phyloP scores from a whole-genome alignment of 164 flowering plant species.

The grape (Vitis vinifera) region DNA sequence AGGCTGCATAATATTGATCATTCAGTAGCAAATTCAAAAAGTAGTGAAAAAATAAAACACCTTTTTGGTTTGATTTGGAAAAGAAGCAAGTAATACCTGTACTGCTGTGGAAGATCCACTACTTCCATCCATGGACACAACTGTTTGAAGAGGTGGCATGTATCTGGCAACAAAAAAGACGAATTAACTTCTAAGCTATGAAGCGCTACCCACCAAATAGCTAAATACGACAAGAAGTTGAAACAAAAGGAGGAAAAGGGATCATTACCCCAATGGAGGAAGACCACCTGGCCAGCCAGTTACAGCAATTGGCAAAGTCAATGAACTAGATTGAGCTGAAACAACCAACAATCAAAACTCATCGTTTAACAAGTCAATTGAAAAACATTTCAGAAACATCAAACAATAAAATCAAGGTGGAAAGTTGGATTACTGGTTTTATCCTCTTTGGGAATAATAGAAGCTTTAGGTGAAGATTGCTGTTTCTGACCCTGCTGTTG shows the following conservation, averaged over 20 bases:
- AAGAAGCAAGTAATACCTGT: constrained; percentile 21
- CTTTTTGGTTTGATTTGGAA: background rate
- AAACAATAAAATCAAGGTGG: background rate
- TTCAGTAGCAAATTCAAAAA: constrained; percentile 1
- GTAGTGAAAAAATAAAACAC: background rate
- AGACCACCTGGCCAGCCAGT: constrained; percentile 35
- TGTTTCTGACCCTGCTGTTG: constrained; percentile 4
- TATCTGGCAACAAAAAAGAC: constrained; percentile 12
- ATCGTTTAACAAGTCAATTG: background rate
- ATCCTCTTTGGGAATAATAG: constrained; percentile 6
- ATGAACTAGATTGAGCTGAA: constrained; percentile 29
- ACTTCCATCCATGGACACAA: constrained; percentile 11
- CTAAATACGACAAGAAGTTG: background rate
- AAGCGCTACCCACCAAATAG: background rate
- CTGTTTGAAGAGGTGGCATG: constrained; percentile 13
- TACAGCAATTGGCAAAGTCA: constrained; percentile 20
- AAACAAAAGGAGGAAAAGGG: background rate
- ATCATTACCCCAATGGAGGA: constrained; percentile 33
- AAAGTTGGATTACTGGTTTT: constrained; percentile 15
- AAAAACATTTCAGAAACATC: background rate
- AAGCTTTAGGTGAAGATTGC: constrained; percentile 2
- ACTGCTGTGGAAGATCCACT: constrained; percentile 5
- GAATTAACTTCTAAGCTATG: background rate
- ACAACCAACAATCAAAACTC: background rate
- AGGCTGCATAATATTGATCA: constrained; percentile 26